Evolutionary conservation across 2,329 filamentous ascomycete genomes (phyloP), one percentile per base, ranked within the genome.

Genomic region (Rhynchosporium agropyri): DNA sequence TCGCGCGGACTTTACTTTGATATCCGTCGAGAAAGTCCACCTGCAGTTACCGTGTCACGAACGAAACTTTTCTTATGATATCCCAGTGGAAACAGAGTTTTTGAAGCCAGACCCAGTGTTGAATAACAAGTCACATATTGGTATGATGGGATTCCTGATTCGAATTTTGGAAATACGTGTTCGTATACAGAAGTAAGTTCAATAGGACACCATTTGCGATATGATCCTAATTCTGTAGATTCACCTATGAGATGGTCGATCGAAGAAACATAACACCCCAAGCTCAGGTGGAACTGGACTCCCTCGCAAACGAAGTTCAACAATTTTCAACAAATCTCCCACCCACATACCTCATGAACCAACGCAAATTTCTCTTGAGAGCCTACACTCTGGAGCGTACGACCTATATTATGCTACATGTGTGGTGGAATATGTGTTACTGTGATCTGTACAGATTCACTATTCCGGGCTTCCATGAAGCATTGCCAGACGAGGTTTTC

Each of bases 111-210:
- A 29, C 4, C 29, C 49, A 33, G 49, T 15, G 10, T 28, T 51
- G 49, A 15, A 51, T 31, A 51, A 51, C 31, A 29, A 51, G 13
- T 51, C 49, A 36, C 38, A 36, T 20, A 51, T 51, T 26, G 49
- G 49, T 3, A 51, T 51, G 49, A 51, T 51, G 49, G 49, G 49
- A 6, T 51, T 51, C 13, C 20, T 51, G 49, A 51, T 51, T 9
- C 49, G 49, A 4, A 51, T 51, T 36, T 51, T 51, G n/a, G 49
- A 51, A n/a, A 51, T 38, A 51, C 49, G 49, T n/a, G 49, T 51
- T 20, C 49, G 49, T 7, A 51, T 51, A 51, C 49, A 51, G 31
- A 51, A 51, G 49, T 51, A 33, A 6, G 49, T 51, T n/a, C 13
- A 36, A 6, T 2, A 3, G 20, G 9, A 31, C 5, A 10, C 6